A percentile compares a stretch with the other conserved stretches of the same genome.
phyloP scores from a whole-genome alignment of 2,329 filamentous ascomycete species.

The Colletotrichum viniferum region DNA sequence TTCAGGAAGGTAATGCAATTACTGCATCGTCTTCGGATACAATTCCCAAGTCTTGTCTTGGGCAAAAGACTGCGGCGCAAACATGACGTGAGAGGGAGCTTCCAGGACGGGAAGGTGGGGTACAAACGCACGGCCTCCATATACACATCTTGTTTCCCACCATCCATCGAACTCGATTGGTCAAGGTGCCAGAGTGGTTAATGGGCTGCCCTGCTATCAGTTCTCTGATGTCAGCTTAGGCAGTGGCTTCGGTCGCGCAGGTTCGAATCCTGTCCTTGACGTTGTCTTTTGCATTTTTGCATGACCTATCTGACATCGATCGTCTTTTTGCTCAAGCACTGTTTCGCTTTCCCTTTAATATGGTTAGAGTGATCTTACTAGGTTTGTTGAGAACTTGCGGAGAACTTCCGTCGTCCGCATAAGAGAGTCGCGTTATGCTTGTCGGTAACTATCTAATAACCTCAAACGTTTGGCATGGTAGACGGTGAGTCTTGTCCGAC shows the following conservation, averaged over 20 bases:
- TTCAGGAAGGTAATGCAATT: not conserved
- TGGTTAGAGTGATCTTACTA: too few relatives aligned
- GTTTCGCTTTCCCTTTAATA: too few relatives aligned
- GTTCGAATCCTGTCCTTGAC: constrained; percentile 14
- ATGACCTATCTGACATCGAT: not conserved
- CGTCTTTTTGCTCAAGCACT: too few relatives aligned
- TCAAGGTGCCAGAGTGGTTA: constrained; percentile 14
- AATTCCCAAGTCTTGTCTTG: not conserved
- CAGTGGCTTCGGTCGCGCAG: constrained; percentile 13
- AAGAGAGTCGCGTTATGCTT: too few relatives aligned
- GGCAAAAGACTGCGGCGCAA: not conserved
- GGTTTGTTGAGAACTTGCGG: too few relatives aligned
- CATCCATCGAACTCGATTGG: not conserved
- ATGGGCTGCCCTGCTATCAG: constrained; percentile 10
- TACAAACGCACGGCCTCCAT: not conserved
- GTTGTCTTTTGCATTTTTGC: not conserved
- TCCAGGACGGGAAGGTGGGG: not conserved
- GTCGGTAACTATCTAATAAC: too few relatives aligned
- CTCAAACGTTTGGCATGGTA: too few relatives aligned
- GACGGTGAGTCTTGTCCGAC: too few relatives aligned
- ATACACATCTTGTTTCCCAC: fast-evolving
- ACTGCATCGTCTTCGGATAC: not conserved
- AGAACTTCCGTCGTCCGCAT: too few relatives aligned
- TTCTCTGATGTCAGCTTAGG: not conserved
- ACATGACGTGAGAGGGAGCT: not conserved